Evolutionary conservation across 305 asterid genomes (phyloP).

Genomic region (Coffea humblotiana): DNA sequence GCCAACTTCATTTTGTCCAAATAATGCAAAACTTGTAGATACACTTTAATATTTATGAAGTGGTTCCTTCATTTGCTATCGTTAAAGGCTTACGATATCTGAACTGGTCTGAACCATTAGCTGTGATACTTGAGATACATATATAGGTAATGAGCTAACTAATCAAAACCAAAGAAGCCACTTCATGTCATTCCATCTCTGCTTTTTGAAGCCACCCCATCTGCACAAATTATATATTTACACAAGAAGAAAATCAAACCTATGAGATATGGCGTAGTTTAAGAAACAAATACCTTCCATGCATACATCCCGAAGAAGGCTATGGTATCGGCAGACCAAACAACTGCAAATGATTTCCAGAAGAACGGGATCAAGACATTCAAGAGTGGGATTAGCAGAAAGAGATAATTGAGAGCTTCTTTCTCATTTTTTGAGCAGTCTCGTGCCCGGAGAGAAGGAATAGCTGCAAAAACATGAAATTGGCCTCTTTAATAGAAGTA

Average conservation of each 20-base stretch:
- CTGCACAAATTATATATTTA: constrained; percentile 32
- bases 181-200: constrained; percentile 32
- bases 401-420: constrained; percentile 93
- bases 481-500: constrained; percentile 8
- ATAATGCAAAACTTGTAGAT: constrained; percentile 8
- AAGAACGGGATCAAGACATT: constrained; percentile 82
- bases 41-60: neutral
- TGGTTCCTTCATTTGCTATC: constrained; percentile 17
- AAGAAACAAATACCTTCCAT: constrained; percentile 68
- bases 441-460: constrained; percentile 95
- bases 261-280: neutral
- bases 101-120: constrained; percentile 21
- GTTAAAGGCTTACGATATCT: constrained; percentile 17
- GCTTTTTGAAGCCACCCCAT: constrained; percentile 59
- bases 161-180: constrained; percentile 20
- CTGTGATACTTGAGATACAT: constrained; percentile 17
- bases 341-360: constrained; percentile 86
- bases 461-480: constrained; percentile 53
- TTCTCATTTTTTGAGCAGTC: constrained; percentile 98
- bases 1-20: constrained; percentile 9
- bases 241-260: neutral
- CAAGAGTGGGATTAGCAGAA: constrained; percentile 72
- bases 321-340: constrained; percentile 84
- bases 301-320: constrained; percentile 91
- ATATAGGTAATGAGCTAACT: constrained; percentile 6